phyloP scores from a whole-genome alignment of 2,329 filamentous ascomycete species.

The Torrubiella hemipterigena region DNA sequence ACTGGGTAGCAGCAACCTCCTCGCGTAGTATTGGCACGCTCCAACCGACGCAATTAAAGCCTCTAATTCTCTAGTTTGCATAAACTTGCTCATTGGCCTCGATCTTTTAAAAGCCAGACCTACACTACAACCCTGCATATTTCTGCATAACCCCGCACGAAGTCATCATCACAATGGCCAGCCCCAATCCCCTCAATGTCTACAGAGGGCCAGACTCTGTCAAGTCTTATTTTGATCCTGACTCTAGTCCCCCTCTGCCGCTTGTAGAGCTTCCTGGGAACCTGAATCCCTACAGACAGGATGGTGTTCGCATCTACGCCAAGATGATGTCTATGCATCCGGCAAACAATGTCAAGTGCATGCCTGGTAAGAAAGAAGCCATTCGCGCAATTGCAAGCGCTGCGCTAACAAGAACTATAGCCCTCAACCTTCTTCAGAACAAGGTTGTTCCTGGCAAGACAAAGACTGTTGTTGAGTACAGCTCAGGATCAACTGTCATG shows the following conservation, averaged over 20 bases:
- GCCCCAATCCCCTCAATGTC: conserved; percentile 32
- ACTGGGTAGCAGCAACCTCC: too few species aligned
- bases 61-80: too few species aligned
- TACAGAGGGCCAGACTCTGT: conserved; percentile 46
- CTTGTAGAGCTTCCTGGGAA: conserved; percentile 46
- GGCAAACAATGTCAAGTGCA: conserved; percentile 52
- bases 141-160: neutral
- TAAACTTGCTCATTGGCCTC: too few species aligned
- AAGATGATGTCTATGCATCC: conserved; percentile 57
- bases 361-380: conserved; percentile 34
- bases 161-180: conserved; percentile 9
- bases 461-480: conserved; percentile 45
- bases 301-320: conserved; percentile 51
- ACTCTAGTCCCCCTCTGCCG: conserved; percentile 43
- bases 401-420: conserved; percentile 16
- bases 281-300: conserved; percentile 42
- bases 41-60: too few species aligned
- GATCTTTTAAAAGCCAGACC: neutral
- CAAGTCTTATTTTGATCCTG: conserved; percentile 46
- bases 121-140: neutral
- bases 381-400: neutral
- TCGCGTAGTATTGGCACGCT: too few species aligned
- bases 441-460: conserved; percentile 25
- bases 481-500: conserved; percentile 49
- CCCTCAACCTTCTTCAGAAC: conserved; percentile 36